Conservation (phyloP, 202 grass and related monocot species). For the Zoysia matrella region DNA sequence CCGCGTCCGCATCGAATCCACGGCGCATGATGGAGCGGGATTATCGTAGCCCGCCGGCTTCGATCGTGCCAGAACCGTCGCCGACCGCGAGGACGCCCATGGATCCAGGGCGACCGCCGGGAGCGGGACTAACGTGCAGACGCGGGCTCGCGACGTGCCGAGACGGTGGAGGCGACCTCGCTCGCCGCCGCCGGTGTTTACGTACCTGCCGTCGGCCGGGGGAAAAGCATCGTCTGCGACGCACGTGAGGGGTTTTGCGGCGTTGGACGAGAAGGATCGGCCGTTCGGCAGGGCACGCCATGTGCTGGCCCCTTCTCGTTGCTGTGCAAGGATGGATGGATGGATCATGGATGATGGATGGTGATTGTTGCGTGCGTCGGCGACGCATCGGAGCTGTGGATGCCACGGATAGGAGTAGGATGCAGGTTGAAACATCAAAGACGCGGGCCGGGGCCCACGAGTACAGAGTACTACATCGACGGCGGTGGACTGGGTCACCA, state of each 20-base stretch:
- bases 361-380: neutral
- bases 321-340: conserved; percentile 12
- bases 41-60: neutral
- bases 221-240: neutral
- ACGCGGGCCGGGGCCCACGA: too few relatives aligned
- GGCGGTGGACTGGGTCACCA: conserved; percentile 22
- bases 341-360: neutral
- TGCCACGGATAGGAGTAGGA: too few relatives aligned
- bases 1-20: neutral
- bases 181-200: neutral
- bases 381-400: neutral
- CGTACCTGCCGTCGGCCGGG: neutral
- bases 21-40: neutral
- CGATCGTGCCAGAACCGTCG: neutral
- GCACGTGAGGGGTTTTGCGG: neutral
- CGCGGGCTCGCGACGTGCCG: neutral
- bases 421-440: too few relatives aligned
- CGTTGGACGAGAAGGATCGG: too few relatives aligned
- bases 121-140: neutral
- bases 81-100: neutral
- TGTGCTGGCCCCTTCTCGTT: neutral
- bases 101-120: neutral
- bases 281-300: conserved; percentile 1
- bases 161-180: neutral
- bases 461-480: neutral